Conservation (phyloP, 116 monocot species). For the Posidonia oceanica region DNA sequence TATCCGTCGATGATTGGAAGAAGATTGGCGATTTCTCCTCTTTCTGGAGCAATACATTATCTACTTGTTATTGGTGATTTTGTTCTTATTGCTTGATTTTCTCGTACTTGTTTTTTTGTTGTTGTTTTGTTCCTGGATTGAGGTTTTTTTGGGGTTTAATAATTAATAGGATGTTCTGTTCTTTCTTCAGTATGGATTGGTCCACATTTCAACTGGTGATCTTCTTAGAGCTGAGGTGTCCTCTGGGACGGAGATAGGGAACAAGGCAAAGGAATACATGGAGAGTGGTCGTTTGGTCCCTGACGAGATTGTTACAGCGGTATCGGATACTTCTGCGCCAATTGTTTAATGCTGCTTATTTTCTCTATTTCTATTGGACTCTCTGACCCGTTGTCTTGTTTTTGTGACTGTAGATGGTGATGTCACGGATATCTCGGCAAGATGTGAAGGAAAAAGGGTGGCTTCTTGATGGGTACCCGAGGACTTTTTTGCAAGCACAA, state of each 20-base stretch:
- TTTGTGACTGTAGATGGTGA: constrained; percentile 47
- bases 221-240: constrained; percentile 84
- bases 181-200: constrained; percentile 64
- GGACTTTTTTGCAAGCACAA: constrained; percentile 63
- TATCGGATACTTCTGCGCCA: constrained; percentile 12
- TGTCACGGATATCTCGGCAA: constrained; percentile 41
- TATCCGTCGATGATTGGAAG: too few relatives aligned
- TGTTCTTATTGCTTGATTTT: background rate
- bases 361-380: background rate
- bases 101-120: background rate
- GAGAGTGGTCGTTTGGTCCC: constrained; percentile 83
- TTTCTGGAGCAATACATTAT: background rate
- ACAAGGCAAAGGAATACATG: constrained; percentile 86
- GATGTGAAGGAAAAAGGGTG: constrained; percentile 79
- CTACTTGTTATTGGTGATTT: background rate
- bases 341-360: background rate
- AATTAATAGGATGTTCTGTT: background rate
- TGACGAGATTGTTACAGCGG: constrained; percentile 87
- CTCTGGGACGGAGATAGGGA: constrained; percentile 69
- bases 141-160: background rate
- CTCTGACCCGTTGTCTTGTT: background rate
- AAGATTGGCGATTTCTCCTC: background rate
- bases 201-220: constrained; percentile 95
- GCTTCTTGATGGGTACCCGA: constrained; percentile 95
- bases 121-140: background rate